These are phyloP conservation scores for Wickerhamiella sorbophila DNA, from an alignment of 805 yeast genomes.

Conservation along the genomic window DNA sequence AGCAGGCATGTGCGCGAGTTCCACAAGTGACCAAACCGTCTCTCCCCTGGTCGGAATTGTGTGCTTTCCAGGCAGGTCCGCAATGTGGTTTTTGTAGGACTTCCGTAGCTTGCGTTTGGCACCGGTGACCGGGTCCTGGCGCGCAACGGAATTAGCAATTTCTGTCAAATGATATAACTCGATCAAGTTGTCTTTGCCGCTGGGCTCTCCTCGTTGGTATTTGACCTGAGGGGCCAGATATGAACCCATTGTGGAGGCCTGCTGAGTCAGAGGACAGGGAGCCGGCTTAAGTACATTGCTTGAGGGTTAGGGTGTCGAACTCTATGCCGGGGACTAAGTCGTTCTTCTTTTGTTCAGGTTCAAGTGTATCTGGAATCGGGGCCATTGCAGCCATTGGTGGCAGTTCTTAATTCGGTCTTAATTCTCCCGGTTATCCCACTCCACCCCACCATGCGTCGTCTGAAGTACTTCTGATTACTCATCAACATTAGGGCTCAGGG, in stretches of 20 bases:
- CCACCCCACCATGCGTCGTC: too few relatives aligned
- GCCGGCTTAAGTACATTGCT: too few relatives aligned
- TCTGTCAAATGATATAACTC: slow-evolving; percentile 50
- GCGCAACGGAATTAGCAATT: slow-evolving; percentile 66
- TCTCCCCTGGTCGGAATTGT: slow-evolving; percentile 25
- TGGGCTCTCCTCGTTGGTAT: slow-evolving; percentile 2
- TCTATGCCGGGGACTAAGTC: too few relatives aligned
- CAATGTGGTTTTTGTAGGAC: slow-evolving; percentile 85
- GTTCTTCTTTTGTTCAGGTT: too few relatives aligned
- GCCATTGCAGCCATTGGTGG: too few relatives aligned
- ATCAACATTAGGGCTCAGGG: not conserved
- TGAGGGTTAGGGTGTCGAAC: too few relatives aligned
- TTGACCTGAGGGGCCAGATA: not conserved
- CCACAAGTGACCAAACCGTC: slow-evolving; percentile 17
- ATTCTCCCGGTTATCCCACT: not conserved
- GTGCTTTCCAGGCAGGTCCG: slow-evolving; percentile 59
- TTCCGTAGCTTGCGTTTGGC: slow-evolving; percentile 87
- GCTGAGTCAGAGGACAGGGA: too few relatives aligned
- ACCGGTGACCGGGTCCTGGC: slow-evolving; percentile 76
- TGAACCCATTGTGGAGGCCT: slow-evolving; percentile 1
- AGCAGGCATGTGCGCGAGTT: slow-evolving; percentile 26
- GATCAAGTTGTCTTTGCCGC: slow-evolving; percentile 54
- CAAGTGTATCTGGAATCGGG: too few relatives aligned
- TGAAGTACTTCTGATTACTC: too few relatives aligned
- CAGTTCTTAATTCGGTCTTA: too few relatives aligned